phyloP scores from a whole-genome alignment of 495 filamentous ascomycete species.

The Trichoderma virens region DNA sequence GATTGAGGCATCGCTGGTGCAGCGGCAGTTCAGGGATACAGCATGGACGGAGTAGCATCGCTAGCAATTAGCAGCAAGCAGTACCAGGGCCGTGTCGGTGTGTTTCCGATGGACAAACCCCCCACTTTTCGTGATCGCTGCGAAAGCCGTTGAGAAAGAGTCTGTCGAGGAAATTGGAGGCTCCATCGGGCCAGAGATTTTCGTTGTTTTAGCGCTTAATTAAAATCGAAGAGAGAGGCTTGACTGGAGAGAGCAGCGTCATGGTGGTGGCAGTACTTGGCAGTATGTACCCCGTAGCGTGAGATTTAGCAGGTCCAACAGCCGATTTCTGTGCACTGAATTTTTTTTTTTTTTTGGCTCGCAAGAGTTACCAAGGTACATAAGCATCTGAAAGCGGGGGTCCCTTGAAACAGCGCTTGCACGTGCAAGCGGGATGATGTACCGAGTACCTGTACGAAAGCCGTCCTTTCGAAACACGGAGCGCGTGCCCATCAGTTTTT shows the following conservation, averaged over 20 bases:
- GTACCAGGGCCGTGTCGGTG: not conserved
- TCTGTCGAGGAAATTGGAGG: constrained; percentile 7
- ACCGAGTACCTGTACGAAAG: not conserved
- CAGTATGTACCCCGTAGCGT: too few species aligned
- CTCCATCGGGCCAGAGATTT: not conserved
- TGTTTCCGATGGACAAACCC: not conserved
- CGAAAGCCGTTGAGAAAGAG: not conserved
- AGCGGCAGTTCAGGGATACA: too few species aligned
- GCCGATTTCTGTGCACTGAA: too few species aligned
- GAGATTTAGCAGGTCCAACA: too few species aligned
- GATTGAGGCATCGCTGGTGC: too few species aligned
- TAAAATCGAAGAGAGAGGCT: too few species aligned
- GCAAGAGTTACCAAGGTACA: too few species aligned
- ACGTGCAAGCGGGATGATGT: not conserved
- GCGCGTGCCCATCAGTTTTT: not conserved
- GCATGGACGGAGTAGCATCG: too few species aligned
- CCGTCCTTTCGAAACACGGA: not conserved
- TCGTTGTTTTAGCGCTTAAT: not conserved
- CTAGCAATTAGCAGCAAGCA: too few species aligned
- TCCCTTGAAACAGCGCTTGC: not conserved
- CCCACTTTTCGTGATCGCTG: not conserved
- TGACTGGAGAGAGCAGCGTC: too few species aligned
- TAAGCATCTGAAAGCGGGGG: constrained; percentile 5
- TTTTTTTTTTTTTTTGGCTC: not conserved
- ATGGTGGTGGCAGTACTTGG: too few species aligned